phyloP scores from a whole-genome alignment of 2,329 filamentous ascomycete genomes.

The Xylariomycetidae sp. region DNA sequence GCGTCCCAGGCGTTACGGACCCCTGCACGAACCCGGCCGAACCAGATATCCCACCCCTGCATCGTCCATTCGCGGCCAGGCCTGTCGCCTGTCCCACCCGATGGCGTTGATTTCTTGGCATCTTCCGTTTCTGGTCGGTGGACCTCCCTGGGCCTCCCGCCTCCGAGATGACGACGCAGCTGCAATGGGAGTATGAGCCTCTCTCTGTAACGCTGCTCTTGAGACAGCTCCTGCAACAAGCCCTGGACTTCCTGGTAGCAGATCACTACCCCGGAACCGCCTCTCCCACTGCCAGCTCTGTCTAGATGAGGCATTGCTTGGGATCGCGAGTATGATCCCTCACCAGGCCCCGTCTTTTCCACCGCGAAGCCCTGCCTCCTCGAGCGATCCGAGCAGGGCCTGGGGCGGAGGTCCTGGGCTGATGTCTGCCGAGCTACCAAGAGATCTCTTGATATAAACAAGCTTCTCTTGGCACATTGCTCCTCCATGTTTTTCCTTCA shows the following conservation, averaged over 20 bases:
- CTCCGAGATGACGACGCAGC: constrained; percentile 2
- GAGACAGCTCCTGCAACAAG: constrained; percentile 3
- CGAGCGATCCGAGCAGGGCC: too few species aligned
- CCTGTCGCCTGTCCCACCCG: not conserved
- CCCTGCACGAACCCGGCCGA: too few species aligned
- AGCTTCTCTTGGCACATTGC: constrained; percentile 1
- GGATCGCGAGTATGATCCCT: not conserved
- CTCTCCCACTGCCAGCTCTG: not conserved
- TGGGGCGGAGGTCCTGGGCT: not conserved
- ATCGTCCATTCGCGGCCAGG: too few species aligned
- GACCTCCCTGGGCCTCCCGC: not conserved
- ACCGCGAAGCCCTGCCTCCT: too few species aligned
- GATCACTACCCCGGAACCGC: too few species aligned
- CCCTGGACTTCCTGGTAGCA: not conserved
- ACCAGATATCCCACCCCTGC: too few species aligned
- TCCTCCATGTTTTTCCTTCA: not conserved
- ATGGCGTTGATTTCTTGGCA: not conserved
- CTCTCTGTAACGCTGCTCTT: not conserved
- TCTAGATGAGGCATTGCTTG: too few species aligned
- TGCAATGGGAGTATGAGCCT: constrained; percentile 1
- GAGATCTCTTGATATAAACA: not conserved
- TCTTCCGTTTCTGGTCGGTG: constrained; percentile 3
- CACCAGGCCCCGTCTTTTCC: not conserved
- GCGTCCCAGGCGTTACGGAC: too few species aligned
- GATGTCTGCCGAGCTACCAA: not conserved